A percentile compares a stretch with the other conserved stretches of the same genome.
Evolutionary conservation across 805 yeast genomes (phyloP).

Genomic region (Clavispora phyllophila): DNA sequence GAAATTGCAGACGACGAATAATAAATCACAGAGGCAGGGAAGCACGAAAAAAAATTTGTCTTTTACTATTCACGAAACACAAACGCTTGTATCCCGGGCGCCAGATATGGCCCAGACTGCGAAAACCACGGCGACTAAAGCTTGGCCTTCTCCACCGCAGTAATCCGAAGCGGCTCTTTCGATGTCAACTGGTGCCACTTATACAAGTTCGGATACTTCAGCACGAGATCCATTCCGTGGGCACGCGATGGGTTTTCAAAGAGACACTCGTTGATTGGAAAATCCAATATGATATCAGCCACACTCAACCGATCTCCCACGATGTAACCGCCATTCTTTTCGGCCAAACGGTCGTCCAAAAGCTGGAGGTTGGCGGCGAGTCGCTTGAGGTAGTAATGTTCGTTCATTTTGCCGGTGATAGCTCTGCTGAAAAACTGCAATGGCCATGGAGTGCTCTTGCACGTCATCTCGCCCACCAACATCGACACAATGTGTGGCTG

Average conservation of each 20-base stretch:
- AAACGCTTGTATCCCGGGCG: too few relatives aligned
- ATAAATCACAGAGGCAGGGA: too few relatives aligned
- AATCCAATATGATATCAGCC: slow-evolving; percentile 35
- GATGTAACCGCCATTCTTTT: slow-evolving; percentile 31
- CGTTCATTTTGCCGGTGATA: slow-evolving; percentile 20
- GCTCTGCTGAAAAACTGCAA: slow-evolving; percentile 17
- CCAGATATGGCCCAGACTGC: too few relatives aligned
- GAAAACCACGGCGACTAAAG: slow-evolving; percentile 3
- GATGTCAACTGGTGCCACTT: slow-evolving; percentile 15
- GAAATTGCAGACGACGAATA: too few relatives aligned
- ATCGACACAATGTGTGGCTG: slow-evolving; percentile 20
- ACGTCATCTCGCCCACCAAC: slow-evolving; percentile 23
- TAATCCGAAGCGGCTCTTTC: slow-evolving; percentile 7
- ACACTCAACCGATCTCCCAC: slow-evolving; percentile 34
- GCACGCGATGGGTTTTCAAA: slow-evolving; percentile 8
- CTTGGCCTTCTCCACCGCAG: slow-evolving; percentile 6
- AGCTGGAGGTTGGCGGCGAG: slow-evolving; percentile 19
- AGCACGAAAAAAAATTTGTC: too few relatives aligned
- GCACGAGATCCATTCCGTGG: slow-evolving; percentile 1
- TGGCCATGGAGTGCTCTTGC: slow-evolving; percentile 24
- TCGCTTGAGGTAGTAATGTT: slow-evolving; percentile 23
- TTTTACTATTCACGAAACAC: too few relatives aligned
- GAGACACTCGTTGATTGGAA: slow-evolving; percentile 24
- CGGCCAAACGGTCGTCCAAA: slow-evolving; percentile 25
- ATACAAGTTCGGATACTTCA: slow-evolving; percentile 12